Evolutionary conservation across 2,329 filamentous ascomycete genomes (phyloP), one percentile per base, ranked within the genome.

Genomic region (Colletotrichum musae): DNA sequence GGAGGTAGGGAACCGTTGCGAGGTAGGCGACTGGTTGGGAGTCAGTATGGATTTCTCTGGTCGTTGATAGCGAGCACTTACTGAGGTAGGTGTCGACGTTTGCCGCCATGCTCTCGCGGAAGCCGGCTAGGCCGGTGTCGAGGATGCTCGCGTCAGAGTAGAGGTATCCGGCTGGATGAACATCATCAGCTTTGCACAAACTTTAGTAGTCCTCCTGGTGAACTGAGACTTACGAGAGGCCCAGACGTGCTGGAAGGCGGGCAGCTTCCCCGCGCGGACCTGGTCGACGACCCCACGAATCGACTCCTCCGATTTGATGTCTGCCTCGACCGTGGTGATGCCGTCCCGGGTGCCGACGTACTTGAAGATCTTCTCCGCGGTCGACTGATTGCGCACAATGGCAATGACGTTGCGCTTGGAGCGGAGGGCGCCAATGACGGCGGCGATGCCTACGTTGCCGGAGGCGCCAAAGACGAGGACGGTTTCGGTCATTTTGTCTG

Each of bases 401-500:
- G 80, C 80, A 5, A 82, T 68, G 7, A 82, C 79, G 3, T 77
- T 72, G 52, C 75, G 76, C 7, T 71, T 70, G 18, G 75, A 73
- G 18, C 68, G 70, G n/a, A 81, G 65, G 3, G 79, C 77, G 6
- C 68, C 78, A 2, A 71, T 76, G 32, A 80, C 68, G 52, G 77
- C 78, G 5, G 79, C 72, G 4, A 78, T 70, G 71, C 80, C 80
- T 52, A 82, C 79, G 68, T 82, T 81, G n/a, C 80, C 80, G 9
- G 80, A 80, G 4, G 80, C 75, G 50, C 80, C 81, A 52, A 82
- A 74, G 26, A 83, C 72, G n/a, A 83, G 75, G 62, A 83, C 76
- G 7, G 78, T 80, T 57, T 79, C 58, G 9, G 52, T 36, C 64
- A 68, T 68, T 13, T 6, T 62, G 28, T 36, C 10, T 47, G 18